Evolutionary conservation across 176 grass and related monocot species (phyloP), one percentile per base, ranked within the genome.

Genomic region (Oryza australiensis): DNA sequence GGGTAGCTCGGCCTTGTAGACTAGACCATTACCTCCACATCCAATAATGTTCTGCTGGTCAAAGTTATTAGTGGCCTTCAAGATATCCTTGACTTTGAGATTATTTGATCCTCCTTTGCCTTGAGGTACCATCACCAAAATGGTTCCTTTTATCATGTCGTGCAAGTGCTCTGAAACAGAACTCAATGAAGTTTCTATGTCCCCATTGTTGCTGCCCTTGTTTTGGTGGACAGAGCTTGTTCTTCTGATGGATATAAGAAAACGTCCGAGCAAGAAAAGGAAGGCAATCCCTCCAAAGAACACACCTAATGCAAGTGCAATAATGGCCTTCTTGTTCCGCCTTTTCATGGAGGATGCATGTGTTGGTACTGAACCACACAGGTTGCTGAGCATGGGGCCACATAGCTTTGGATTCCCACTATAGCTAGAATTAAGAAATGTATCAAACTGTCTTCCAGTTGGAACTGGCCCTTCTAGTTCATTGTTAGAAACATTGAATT

Each of bases 61-160:
- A 79, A 96, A 96, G 64, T 96, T 96, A 53, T 93, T 93, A 55
- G 93, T 96, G 72, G 90, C 90, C 70, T 89, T 96, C 73, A 96
- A 62, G 76, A 96, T 93, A 48, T 93, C 93, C 22, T 37, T 66
- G 76, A 93, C 88, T 14, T 76, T 86, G 42, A 96, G 43, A 38
- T 86, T 88, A 5, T 71, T 85, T 11, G 93, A 62, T 76, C 89
- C 88, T 80, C 80, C 89, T 76, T 87, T 94, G 32, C 80, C 66
- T 68, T 18, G 66, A 30, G 89, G 82, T 75, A 90, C 87, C 87
- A 95, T 88, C 69, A 92, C 87, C 38, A 95, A 86, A 60, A 82
- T 42, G 26, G 22, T 86, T 34, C 88, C 90, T 40, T 90, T 95
- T 15, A 81, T 83, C 70, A 71, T 59, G 65, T 88, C 49, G 2